phyloP scores from a whole-genome alignment of 1,284 basidiomycete species.

The Dichomitus squalens region DNA sequence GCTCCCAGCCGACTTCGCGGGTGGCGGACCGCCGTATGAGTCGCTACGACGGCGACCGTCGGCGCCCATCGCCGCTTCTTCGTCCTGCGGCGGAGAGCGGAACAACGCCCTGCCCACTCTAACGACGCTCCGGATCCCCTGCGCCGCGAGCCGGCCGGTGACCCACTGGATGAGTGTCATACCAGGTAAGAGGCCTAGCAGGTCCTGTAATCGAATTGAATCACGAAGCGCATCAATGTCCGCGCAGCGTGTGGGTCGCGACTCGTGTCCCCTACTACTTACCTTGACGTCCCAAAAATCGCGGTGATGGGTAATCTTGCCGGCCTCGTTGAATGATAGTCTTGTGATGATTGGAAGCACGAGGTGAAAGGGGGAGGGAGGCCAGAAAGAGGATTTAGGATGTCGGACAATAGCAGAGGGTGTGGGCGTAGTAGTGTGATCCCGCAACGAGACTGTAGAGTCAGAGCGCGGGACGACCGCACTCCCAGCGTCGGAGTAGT shows the following conservation, averaged over 20 bases:
- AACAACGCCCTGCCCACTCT: slow-evolving; percentile 29
- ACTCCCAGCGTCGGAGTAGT: background rate
- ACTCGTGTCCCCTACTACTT: background rate
- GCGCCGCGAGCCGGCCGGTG: slow-evolving; percentile 57
- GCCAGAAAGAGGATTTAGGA: slow-evolving; percentile 48
- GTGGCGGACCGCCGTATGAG: slow-evolving; percentile 1
- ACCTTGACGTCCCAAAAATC: slow-evolving; percentile 71
- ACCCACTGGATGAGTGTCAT: slow-evolving; percentile 68
- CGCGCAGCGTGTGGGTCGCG: background rate
- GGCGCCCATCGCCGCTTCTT: slow-evolving; percentile 18
- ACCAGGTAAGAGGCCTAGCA: slow-evolving; percentile 69
- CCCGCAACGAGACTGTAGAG: background rate
- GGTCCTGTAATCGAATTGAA: slow-evolving; percentile 44
- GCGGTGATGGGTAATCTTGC: slow-evolving; percentile 69
- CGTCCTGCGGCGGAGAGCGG: slow-evolving; percentile 20
- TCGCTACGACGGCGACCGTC: background rate
- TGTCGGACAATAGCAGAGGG: slow-evolving; percentile 23
- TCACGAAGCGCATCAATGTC: background rate
- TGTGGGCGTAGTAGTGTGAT: background rate
- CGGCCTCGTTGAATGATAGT: slow-evolving; percentile 75
- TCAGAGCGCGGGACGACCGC: background rate
- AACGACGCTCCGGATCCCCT: slow-evolving; percentile 44
- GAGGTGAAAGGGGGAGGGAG: slow-evolving; percentile 70
- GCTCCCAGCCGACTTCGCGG: slow-evolving; percentile 6
- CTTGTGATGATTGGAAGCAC: slow-evolving; percentile 67